A percentile compares a stretch with the other conserved stretches of the same genome.
Conservation (phyloP, 306 rosid genomes). For the Cucurbita moschata region DNA sequence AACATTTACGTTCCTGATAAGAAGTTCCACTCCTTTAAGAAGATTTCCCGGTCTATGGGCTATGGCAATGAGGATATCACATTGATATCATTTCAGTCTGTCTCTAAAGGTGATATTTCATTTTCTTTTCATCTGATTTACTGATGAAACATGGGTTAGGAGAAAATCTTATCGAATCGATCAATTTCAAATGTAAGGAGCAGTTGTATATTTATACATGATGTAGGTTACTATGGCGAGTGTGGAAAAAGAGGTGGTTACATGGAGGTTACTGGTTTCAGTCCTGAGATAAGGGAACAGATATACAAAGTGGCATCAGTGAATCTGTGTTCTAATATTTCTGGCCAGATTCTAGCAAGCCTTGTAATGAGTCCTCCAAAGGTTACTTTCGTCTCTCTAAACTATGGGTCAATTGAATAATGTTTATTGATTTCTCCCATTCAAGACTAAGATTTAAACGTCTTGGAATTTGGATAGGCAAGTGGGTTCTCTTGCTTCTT, state of each 20-base stretch:
- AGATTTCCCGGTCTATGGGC: conserved; percentile 70
- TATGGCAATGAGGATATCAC: conserved; percentile 59
- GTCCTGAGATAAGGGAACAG: conserved; percentile 70
- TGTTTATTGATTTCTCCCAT: background rate
- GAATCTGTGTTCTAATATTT: conserved; percentile 82
- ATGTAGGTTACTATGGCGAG: conserved; percentile 72
- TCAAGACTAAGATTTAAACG: background rate
- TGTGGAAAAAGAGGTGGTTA: conserved; percentile 95
- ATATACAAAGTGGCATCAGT: conserved; percentile 77
- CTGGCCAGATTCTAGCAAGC: conserved; percentile 85
- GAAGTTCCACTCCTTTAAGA: conserved; percentile 74
- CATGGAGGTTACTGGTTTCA: conserved; percentile 84
- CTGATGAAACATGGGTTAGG: background rate
- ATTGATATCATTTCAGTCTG: conserved; percentile 74
- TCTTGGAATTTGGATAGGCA: background rate
- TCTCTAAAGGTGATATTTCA: conserved; percentile 56
- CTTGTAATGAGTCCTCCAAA: conserved; percentile 88
- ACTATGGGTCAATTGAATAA: background rate
- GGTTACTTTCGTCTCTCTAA: conserved; percentile 21
- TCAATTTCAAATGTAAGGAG: background rate
- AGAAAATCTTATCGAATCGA: background rate
- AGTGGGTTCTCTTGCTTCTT: background rate
- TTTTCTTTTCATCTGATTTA: background rate
- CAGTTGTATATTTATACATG: conserved; percentile 4
- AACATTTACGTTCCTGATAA: conserved; percentile 73